Evolutionary conservation across 441 rosid species (phyloP).

Genomic region (Aquilaria agallochum): DNA sequence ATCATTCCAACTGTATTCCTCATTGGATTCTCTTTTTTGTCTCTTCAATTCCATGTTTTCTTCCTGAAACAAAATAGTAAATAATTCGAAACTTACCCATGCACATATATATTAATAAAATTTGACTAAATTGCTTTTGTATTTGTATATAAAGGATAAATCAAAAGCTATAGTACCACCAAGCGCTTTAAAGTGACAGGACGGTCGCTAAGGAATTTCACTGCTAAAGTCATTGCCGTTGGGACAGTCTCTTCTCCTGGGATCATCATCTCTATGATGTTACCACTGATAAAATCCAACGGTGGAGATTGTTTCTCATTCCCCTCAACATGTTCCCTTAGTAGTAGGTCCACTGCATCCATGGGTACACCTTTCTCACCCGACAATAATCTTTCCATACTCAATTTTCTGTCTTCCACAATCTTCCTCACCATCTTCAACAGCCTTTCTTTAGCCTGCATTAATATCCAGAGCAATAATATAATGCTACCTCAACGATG

Average conservation of each 20-base stretch:
- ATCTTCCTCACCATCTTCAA: conserved; percentile 45
- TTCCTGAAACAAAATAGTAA: conserved; percentile 28
- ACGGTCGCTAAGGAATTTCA: conserved; percentile 50
- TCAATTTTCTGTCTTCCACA: conserved; percentile 41
- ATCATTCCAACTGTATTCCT: conserved; percentile 52
- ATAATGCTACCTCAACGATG: not conserved
- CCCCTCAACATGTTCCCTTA: conserved; percentile 45
- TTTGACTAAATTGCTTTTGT: conserved; percentile 23
- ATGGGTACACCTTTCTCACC: conserved; percentile 18
- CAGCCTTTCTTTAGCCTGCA: conserved; percentile 63
- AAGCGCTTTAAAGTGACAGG: conserved; percentile 46
- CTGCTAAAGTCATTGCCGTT: conserved; percentile 65
- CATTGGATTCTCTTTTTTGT: conserved; percentile 31
- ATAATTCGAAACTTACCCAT: not conserved
- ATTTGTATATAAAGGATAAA: conserved; percentile 12
- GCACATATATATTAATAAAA: conserved; percentile 10
- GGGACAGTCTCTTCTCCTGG: conserved; percentile 82
- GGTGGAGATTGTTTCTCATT: conserved; percentile 51
- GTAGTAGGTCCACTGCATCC: conserved; percentile 66
- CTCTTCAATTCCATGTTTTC: conserved; percentile 63
- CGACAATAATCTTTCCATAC: conserved; percentile 16
- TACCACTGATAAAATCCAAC: conserved; percentile 55
- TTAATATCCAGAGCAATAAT: not conserved
- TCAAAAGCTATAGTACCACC: conserved; percentile 30
- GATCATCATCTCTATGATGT: conserved; percentile 75